These are phyloP conservation scores for Phaeomoniella chlamydospora DNA, from an alignment of 2,329 filamentous ascomycete species.

Conservation along the genomic window DNA sequence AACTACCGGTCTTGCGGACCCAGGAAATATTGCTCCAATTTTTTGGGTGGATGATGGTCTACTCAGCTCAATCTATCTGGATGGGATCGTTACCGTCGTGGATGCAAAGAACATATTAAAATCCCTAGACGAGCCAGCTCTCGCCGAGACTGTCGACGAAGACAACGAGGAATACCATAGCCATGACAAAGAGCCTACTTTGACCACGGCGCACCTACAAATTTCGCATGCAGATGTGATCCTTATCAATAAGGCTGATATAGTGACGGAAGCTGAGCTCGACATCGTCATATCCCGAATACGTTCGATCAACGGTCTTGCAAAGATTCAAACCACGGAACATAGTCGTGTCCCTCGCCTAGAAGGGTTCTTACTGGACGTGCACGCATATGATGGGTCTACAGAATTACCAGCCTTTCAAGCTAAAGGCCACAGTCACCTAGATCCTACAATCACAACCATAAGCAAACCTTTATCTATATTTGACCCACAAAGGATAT, in stretches of 20 bases:
- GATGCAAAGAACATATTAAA: conserved; percentile 85
- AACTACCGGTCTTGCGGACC: conserved; percentile 88
- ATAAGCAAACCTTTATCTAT: conserved; percentile 54
- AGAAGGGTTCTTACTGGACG: conserved; percentile 73
- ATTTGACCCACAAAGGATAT: conserved; percentile 43
- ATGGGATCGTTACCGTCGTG: conserved; percentile 90
- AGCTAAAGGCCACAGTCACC: conserved; percentile 71
- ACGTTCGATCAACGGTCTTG: conserved; percentile 74
- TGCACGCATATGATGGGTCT: conserved; percentile 78
- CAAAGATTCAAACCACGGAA: conserved; percentile 68
- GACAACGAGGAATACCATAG: conserved; percentile 33
- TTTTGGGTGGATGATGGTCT: conserved; percentile 98
- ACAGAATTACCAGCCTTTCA: conserved; percentile 43
- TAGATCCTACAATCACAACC: conserved; percentile 82
- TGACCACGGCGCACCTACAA: conserved; percentile 89
- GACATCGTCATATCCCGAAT: conserved; percentile 56
- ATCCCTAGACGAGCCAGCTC: conserved; percentile 56
- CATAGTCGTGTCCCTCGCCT: conserved; percentile 68
- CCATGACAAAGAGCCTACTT: conserved; percentile 47
- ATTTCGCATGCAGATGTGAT: conserved; percentile 95
- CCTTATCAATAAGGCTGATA: conserved; percentile 83
- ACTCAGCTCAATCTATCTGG: conserved; percentile 87
- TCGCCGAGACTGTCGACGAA: conserved; percentile 29
- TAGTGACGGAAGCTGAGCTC: conserved; percentile 59
- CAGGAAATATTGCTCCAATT: conserved; percentile 83